Base-by-base conservation (phyloP, 768 basidiomycete species). In the Trametopsis cervina region DNA sequence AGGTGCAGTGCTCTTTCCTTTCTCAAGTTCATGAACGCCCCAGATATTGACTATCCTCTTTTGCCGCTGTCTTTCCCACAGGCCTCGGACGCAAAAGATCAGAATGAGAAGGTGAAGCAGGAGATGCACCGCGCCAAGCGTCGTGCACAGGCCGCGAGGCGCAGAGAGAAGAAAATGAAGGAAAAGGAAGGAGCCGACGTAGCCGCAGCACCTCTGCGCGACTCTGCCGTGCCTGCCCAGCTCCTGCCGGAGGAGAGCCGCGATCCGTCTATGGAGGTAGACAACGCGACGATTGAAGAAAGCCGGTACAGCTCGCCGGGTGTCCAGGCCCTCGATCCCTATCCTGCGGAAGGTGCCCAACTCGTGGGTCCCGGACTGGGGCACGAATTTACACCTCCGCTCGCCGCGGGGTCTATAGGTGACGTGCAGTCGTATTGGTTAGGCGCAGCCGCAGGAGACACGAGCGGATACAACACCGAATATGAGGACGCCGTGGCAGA, bases 381-480 rank as follows among this genome's bases (percentile, higher is more conserved):
- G 17, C 21, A 4, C 13, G 22, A 20, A 15, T 26, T 25, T 21
- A 67, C 71, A 47, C 66, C 69, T 39, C 60, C 66, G 23, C 75
- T 73, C 17, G 78, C 77, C 3, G 67, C 66, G 33, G 65, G 67
- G 11, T 80, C 80, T 20, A 75, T 71, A 48, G 68, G 69, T 12
- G 78, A 80, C 47, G 56, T 66, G 29, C 72, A 66, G 23, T 75
- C 54, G 36, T 45, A 54, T 49, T 25, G 54, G 54, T 10, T 44
- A 41, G 38, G 51, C 40, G 24, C 44, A 39, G 37, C 46, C 43
- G 50, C 40, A 22, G 74, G 27, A 67, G 64, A 12, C 73, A 74
- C 50, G 55, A 81, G 78, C 51, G 80, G 74, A 22, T 80, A 81
- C 49, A 77, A 76, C 44, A 76, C 80, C 0, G 80, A 79, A 40